These are phyloP conservation scores for Rhodotorula graminis DNA, from an alignment of 768 basidiomycete genomes.

Conservation along the genomic window DNA sequence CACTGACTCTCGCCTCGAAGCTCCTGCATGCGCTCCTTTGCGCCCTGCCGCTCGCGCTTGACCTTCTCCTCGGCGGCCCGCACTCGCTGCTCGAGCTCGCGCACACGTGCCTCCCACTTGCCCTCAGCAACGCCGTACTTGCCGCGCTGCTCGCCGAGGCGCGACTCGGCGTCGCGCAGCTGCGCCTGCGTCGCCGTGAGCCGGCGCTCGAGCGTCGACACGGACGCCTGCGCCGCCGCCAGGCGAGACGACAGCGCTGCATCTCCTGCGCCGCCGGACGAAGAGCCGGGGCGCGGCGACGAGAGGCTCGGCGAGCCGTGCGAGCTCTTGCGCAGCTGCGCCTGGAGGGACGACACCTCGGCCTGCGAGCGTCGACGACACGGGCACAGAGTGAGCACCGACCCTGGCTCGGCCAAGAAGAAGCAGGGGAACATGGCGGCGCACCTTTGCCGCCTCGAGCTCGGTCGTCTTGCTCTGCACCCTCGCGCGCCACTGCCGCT, in stretches of 20 bases:
- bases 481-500: conserved; percentile 76
- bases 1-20: conserved; percentile 68
- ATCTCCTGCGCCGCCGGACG: conserved; percentile 7
- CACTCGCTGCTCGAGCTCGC: conserved; percentile 77
- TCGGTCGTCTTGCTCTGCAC: conserved; percentile 81
- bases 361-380: conserved; percentile 58
- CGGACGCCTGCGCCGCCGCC: conserved; percentile 64
- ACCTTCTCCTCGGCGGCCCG: conserved; percentile 83
- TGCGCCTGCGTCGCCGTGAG: conserved; percentile 80
- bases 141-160: conserved; percentile 66
- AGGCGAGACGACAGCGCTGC: conserved; percentile 58
- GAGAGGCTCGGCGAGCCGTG: conserved; percentile 11
- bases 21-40: conserved; percentile 75
- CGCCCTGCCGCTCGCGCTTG: conserved; percentile 87
- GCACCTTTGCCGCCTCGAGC: conserved; percentile 75
- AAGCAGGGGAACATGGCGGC: conserved; percentile 24
- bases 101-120: conserved; percentile 93
- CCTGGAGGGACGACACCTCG: conserved; percentile 66
- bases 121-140: conserved; percentile 67
- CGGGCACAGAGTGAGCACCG: no score
- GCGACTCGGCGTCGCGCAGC: conserved; percentile 75
- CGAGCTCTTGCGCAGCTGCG: conserved; percentile 63
- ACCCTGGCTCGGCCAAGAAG: no score
- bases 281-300: background rate
- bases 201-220: conserved; percentile 79